These are phyloP conservation scores for Cerioporus squamosus DNA, from an alignment of 1,284 basidiomycete species.

Conservation along the genomic window DNA sequence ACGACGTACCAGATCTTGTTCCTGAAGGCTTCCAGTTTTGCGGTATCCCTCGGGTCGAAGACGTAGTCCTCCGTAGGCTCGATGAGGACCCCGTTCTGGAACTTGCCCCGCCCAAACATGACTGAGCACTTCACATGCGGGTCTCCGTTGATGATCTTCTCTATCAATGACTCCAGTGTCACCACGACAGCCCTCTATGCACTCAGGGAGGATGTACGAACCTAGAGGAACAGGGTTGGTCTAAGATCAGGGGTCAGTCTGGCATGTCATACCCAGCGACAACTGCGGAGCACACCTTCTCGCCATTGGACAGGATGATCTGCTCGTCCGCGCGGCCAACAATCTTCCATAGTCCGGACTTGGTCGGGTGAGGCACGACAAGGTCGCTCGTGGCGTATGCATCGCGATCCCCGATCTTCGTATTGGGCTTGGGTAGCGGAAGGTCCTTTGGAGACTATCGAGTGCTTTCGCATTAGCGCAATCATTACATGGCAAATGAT, in stretches of 20 bases:
- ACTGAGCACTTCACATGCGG: constrained; percentile 37
- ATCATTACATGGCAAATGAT: background rate
- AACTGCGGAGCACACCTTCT: constrained; percentile 21
- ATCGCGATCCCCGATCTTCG: constrained; percentile 27
- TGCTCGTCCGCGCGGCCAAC: constrained; percentile 52
- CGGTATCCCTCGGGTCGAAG: constrained; percentile 37
- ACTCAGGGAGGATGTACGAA: background rate
- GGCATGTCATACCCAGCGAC: too few species aligned
- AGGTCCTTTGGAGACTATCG: constrained; percentile 8
- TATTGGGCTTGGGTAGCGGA: constrained; percentile 32
- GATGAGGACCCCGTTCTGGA: constrained; percentile 47
- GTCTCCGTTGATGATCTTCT: constrained; percentile 42
- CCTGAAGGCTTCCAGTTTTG: constrained; percentile 35
- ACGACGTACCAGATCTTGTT: constrained; percentile 38
- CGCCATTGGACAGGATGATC: constrained; percentile 31
- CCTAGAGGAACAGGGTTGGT: constrained; percentile 15
- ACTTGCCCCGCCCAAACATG: constrained; percentile 47
- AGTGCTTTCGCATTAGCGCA: background rate
- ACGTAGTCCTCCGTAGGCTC: constrained; percentile 37
- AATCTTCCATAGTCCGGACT: constrained; percentile 45
- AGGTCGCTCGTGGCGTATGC: constrained; percentile 45
- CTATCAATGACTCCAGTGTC: constrained; percentile 23
- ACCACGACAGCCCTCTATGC: background rate
- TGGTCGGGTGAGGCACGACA: constrained; percentile 47
- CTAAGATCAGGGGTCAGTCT: background rate